Percentiles rank a stretch among this genome's conserved stretches.
phyloP scores from a whole-genome alignment of 2,329 filamentous ascomycete genomes.

The Aspergillus floridensis region DNA sequence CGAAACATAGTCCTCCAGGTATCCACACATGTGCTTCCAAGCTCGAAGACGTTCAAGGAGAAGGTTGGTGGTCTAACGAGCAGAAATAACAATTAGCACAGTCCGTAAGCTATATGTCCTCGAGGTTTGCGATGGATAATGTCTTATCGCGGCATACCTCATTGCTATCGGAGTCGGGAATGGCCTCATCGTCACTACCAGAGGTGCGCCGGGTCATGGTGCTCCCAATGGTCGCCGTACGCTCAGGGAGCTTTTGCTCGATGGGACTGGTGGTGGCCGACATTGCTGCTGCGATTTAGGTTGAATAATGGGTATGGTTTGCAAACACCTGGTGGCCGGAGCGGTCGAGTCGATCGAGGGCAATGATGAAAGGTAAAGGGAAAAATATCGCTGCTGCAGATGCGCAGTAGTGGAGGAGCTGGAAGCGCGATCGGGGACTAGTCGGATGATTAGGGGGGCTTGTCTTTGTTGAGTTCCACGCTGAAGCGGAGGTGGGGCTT shows the following conservation, averaged over 20 bases:
- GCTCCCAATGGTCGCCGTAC: slow-evolving; percentile 34
- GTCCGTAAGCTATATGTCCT: background rate
- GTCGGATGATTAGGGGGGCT: slow-evolving; percentile 6
- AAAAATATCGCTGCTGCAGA: slow-evolving; percentile 1
- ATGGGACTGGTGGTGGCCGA: slow-evolving; percentile 29
- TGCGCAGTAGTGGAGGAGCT: slow-evolving; percentile 3
- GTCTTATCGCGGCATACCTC: slow-evolving; percentile 30
- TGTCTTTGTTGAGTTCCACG: background rate
- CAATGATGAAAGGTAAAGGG: background rate
- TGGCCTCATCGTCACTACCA: slow-evolving; percentile 41
- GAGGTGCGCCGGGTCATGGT: slow-evolving; percentile 32
- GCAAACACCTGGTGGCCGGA: background rate
- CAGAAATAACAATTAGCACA: background rate
- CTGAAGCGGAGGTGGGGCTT: background rate
- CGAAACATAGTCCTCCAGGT: slow-evolving; percentile 85
- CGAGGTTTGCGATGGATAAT: background rate
- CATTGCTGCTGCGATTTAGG: slow-evolving; percentile 18
- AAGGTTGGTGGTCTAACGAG: slow-evolving; percentile 66
- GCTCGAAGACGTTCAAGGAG: slow-evolving; percentile 85
- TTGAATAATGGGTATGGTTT: background rate
- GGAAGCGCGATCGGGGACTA: slow-evolving; percentile 10
- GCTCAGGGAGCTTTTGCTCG: slow-evolving; percentile 32
- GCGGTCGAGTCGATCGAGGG: background rate
- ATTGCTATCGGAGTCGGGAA: slow-evolving; percentile 43
- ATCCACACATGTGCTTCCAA: slow-evolving; percentile 91